Base-by-base conservation (phyloP, 352 stramenopile genomes). In the Pythium brachiatum region DNA sequence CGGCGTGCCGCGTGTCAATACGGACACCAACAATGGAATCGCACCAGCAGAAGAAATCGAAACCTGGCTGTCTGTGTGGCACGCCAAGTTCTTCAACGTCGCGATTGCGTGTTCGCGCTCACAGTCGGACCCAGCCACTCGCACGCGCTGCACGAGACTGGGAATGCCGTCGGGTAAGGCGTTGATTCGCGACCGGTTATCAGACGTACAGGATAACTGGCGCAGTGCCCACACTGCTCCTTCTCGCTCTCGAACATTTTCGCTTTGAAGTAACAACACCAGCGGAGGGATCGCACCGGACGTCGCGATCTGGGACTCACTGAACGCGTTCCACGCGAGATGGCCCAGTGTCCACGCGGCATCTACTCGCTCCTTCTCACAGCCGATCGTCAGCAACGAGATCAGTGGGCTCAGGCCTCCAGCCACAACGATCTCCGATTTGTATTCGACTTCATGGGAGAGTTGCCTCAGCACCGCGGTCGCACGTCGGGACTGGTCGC, bases 291-390 rank as follows among this genome's bases (percentile, higher is more conserved):
- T 63, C 38, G 62, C 62, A 7, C 62, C 62, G 7, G 54, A 54
- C 18, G 64, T 63, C 18, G 48, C 62, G 39, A 69, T 69, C 31
- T 69, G 62, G 2, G 62, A 25, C 32, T 63, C 47, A 21, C 62
- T 69, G 41, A 69, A 63, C 18, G 62, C 62, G 29, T 69, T 69
- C 54, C 62, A 64, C 26, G 62, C 62, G 27, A 69, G 39, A 20
- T 69, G 54, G 0, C 62, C 62, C 7, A 69, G 55, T 4, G 62
- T 69, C 62, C 62, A 69, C n/a, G 62, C 62, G 6, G 62, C 62
- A 52, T 69, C 38, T 12, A 64, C 62, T 27, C 50, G 46, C 41
- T 64, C 38, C 29, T 53, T 60, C 29, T 63, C 55, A 9, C 20
- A 20, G 12, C 54, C 54, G 31, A 20, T 12, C 23, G 54, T 6